Evolutionary conservation across 164 flowering plant genomes (phyloP), one percentile per base, ranked within the genome.

Genomic region (Taxillus chinensis): DNA sequence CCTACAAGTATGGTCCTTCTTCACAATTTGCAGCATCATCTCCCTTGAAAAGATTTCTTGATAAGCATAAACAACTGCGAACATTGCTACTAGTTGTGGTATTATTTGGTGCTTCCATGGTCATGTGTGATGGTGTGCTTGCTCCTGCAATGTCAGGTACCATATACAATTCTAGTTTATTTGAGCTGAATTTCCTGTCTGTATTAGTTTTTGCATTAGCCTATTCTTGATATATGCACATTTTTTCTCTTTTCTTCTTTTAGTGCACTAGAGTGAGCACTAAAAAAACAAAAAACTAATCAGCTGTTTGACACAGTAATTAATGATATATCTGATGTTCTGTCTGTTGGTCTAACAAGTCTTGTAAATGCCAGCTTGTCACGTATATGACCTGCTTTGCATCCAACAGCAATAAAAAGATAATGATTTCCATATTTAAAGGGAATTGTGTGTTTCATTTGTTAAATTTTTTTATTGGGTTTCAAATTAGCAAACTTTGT

Each of bases 61-160:
- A 91, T 72, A 85, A 80, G 76, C 89, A 84, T 63, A 83, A 82
- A 62, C 79, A 41, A 72, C 65, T 78, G 12, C 73, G 89, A 42
- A 85, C 82, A 45, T 78, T 71, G 9, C 70, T 91, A 51, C 83
- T 85, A 42, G 46, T 85, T 60, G 77, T 86, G 60, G 97, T 88
- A 41, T 71, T 90, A 14, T 74, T 82, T 62, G 91, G 97, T 64
- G 85, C 93, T 60, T 80, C 80, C 74, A 90, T 90, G 97, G 84
- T 86, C 66, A 88, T 90, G 40, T 91, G 95, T 52, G 92, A 90
- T 75, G 95, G 97, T 59, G 86, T 86, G 38, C 82, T 90, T 17
- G 83, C 92, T 64, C 92, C 97, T 27, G 95, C 90, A 57, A 90
- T 88, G 61, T 90, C 95, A 75, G 97, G 97, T 87, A 68, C 65